A percentile compares a stretch with the other conserved stretches of the same genome.
Evolutionary conservation across 345 rosid species (phyloP).

Genomic region (Kernera saxatilis): DNA sequence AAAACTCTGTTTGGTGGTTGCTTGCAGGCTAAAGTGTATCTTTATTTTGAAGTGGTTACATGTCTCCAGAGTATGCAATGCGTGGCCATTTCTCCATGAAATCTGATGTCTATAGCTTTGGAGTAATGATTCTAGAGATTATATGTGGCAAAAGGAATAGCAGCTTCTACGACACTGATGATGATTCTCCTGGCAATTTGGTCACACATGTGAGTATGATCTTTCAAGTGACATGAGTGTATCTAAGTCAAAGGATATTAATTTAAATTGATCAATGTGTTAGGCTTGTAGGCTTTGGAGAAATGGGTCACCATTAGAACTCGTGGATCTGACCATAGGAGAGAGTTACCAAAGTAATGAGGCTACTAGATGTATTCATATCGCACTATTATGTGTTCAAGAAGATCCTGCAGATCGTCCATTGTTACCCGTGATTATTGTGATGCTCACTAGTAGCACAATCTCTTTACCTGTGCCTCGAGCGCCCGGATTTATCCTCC

Average conservation of each 20-base stretch:
- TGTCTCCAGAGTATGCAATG: constrained; percentile 25
- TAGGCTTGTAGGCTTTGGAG: constrained; percentile 24
- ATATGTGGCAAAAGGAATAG: not conserved
- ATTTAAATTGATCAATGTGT: not conserved
- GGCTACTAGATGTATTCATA: constrained; percentile 6
- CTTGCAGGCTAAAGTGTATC: not conserved
- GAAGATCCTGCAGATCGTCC: constrained; percentile 13
- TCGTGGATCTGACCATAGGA: not conserved
- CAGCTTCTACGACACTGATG: not conserved
- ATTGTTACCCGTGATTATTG: constrained; percentile 22
- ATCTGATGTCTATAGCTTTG: constrained; percentile 25
- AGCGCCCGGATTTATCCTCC: constrained; percentile 7
- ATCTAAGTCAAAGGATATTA: not conserved
- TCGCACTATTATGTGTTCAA: constrained; percentile 3
- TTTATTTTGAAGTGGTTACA: constrained; percentile 26
- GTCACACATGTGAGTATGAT: constrained; percentile 30
- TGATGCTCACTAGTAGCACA: constrained; percentile 35
- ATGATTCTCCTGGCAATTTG: not conserved
- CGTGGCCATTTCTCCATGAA: not conserved
- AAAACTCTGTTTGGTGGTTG: not conserved
- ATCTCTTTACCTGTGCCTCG: constrained; percentile 26
- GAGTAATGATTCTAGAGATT: not conserved
- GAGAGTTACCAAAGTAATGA: not conserved
- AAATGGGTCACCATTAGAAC: not conserved
- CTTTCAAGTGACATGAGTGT: not conserved